Conservation (phyloP, 2,329 filamentous ascomycete genomes). For the Triangularia verruculosa region DNA sequence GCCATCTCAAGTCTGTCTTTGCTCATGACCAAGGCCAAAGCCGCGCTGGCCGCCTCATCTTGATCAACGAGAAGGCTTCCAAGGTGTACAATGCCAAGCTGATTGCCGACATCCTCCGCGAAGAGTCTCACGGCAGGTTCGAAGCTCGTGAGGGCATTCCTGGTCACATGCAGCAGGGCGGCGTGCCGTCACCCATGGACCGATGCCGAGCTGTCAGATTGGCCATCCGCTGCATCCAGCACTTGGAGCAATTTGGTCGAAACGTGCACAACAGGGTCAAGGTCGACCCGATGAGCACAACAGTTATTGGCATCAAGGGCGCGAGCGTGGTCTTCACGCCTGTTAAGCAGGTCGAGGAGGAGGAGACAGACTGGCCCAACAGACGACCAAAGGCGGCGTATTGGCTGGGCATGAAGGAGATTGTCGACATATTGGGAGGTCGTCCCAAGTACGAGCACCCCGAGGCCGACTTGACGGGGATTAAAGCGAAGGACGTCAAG, state of each 20-base stretch:
- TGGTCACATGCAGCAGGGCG: conserved; percentile 92
- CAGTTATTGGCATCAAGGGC: conserved; percentile 90
- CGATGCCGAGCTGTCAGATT: conserved; percentile 87
- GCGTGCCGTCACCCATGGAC: conserved; percentile 92
- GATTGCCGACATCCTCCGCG: conserved; percentile 92
- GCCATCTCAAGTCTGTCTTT: conserved; percentile 83
- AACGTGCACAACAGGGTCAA: conserved; percentile 65
- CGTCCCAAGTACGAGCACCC: conserved; percentile 55
- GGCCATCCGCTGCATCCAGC: conserved; percentile 90
- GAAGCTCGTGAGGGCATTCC: conserved; percentile 89
- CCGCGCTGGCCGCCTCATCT: conserved; percentile 86
- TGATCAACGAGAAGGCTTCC: conserved; percentile 95
- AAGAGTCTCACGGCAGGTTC: conserved; percentile 88
- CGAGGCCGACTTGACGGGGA: conserved; percentile 48
- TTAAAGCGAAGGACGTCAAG: conserved; percentile 60
- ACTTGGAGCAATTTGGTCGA: conserved; percentile 74
- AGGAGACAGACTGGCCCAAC: conserved; percentile 91
- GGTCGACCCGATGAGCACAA: conserved; percentile 67
- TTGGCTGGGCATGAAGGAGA: conserved; percentile 76
- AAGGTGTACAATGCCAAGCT: conserved; percentile 88
- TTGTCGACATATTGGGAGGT: conserved; percentile 82
- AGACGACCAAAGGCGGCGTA: conserved; percentile 79
- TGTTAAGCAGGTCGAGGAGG: conserved; percentile 76
- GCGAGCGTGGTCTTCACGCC: conserved; percentile 84
- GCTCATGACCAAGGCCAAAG: conserved; percentile 80